These are phyloP conservation scores for Alternaria angustiovoidea DNA, from an alignment of 2,329 filamentous ascomycete species.

Conservation along the genomic window DNA sequence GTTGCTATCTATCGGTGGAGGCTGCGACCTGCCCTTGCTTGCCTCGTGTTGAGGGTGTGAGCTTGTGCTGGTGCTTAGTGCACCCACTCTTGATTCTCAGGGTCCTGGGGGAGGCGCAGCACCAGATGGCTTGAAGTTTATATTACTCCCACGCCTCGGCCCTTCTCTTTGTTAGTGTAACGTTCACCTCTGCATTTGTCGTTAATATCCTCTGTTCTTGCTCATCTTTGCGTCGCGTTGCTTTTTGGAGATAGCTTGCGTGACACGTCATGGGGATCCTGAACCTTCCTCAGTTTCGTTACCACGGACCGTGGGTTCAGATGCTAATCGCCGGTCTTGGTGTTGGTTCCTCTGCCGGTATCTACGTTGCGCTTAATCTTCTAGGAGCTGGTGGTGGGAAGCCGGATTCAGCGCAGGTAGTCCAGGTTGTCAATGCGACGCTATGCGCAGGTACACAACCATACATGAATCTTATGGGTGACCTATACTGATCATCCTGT, in stretches of 20 bases:
- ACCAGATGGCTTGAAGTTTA: constrained; percentile 4
- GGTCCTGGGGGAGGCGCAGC: constrained; percentile 1
- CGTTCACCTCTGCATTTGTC: background rate
- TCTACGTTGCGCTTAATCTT: constrained; percentile 43
- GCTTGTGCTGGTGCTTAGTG: background rate
- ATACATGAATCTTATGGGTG: too few species aligned
- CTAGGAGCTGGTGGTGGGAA: constrained; percentile 41
- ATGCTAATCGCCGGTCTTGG: constrained; percentile 41
- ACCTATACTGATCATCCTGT: background rate
- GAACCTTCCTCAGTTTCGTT: constrained; percentile 36
- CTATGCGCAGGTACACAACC: constrained; percentile 31
- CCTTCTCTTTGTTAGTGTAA: background rate
- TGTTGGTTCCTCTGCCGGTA: constrained; percentile 41
- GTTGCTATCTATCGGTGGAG: constrained; percentile 8
- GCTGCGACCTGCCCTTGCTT: constrained; percentile 9
- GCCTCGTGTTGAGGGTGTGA: background rate
- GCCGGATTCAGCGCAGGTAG: constrained; percentile 42
- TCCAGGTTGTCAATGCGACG: constrained; percentile 44
- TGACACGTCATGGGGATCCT: constrained; percentile 32
- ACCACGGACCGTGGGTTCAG: constrained; percentile 43
- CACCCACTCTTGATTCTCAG: constrained; percentile 5
- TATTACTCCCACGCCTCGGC: background rate
- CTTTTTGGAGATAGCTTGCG: background rate
- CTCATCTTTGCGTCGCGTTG: background rate
- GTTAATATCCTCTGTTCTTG: background rate